A percentile compares a stretch with the other conserved stretches of the same genome.
phyloP scores from a whole-genome alignment of 768 basidiomycete species.

The Leccinum variicolor region DNA sequence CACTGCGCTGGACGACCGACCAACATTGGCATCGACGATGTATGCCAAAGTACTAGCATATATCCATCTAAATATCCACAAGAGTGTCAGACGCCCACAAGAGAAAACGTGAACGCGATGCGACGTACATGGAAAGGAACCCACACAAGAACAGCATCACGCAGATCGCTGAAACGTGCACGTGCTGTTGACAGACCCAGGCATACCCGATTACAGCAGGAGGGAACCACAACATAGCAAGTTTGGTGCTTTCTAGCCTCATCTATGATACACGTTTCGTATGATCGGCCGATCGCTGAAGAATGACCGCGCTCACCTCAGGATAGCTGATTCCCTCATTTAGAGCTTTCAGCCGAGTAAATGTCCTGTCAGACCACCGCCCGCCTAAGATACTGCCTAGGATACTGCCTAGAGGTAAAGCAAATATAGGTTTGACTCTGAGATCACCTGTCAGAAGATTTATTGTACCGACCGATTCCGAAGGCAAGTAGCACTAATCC shows the following conservation, averaged over 20 bases:
- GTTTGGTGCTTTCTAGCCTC: slow-evolving; percentile 65
- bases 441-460: not conserved
- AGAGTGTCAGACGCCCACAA: not conserved
- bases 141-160: slow-evolving; percentile 73
- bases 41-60: slow-evolving; percentile 78
- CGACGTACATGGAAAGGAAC: slow-evolving; percentile 66
- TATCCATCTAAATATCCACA: slow-evolving; percentile 40
- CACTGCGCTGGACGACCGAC: slow-evolving; percentile 73
- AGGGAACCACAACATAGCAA: slow-evolving; percentile 52
- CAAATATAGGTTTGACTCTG: not conserved
- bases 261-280: slow-evolving; percentile 41
- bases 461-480: slow-evolving; percentile 52
- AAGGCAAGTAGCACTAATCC: slow-evolving; percentile 77
- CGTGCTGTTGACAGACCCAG: slow-evolving; percentile 67
- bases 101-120: slow-evolving; percentile 18
- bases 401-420: slow-evolving; percentile 38
- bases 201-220: slow-evolving; percentile 65
- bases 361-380: slow-evolving; percentile 53
- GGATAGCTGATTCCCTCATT: slow-evolving; percentile 54
- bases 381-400: slow-evolving; percentile 58
- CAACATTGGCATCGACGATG: slow-evolving; percentile 83
- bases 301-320: slow-evolving; percentile 46
- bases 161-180: slow-evolving; percentile 68
- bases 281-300: not conserved
- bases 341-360: slow-evolving; percentile 41